Evolutionary conservation across 2,329 filamentous ascomycete species (phyloP).

Genomic region (Ascochyta rabiei): DNA sequence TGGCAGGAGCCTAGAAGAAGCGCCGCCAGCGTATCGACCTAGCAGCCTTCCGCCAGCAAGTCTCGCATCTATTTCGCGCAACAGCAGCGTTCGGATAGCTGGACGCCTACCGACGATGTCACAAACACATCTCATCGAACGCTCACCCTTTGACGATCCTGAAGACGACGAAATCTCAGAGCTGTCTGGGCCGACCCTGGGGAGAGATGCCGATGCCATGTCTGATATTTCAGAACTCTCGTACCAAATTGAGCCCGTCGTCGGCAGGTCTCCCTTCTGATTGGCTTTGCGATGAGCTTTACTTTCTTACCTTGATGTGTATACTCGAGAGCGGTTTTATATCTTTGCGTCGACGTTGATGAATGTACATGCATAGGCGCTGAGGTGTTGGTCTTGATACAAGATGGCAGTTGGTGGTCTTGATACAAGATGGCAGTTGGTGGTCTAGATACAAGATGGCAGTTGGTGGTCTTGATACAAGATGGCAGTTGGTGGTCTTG

Average conservation of each 20-base stretch:
- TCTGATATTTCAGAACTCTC: constrained; percentile 43
- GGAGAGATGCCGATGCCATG: constrained; percentile 28
- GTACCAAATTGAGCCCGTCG: constrained; percentile 38
- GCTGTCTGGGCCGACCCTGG: constrained; percentile 28
- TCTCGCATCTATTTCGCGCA: constrained; percentile 37
- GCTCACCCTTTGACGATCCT: constrained; percentile 46
- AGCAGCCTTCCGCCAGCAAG: constrained; percentile 39
- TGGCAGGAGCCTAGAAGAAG: constrained; percentile 35
- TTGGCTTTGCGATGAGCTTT: neutral
- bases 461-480: neutral
- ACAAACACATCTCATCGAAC: constrained; percentile 32
- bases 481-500: neutral
- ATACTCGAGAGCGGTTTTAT: neutral
- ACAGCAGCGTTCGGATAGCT: constrained; percentile 38
- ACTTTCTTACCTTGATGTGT: neutral
- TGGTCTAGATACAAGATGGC: no score
- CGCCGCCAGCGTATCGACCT: constrained; percentile 47
- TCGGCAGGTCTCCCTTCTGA: constrained; percentile 22
- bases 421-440: constrained; percentile 1
- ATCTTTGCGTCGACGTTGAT: neutral
- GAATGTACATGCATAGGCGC: constrained; percentile 5
- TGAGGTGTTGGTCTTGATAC: neutral
- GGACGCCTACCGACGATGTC: constrained; percentile 20
- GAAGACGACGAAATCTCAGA: constrained; percentile 38
- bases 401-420: constrained; percentile 2